Base-by-base conservation (phyloP, 2,329 filamentous ascomycete species). In the Amylocarpus encephaloides region DNA sequence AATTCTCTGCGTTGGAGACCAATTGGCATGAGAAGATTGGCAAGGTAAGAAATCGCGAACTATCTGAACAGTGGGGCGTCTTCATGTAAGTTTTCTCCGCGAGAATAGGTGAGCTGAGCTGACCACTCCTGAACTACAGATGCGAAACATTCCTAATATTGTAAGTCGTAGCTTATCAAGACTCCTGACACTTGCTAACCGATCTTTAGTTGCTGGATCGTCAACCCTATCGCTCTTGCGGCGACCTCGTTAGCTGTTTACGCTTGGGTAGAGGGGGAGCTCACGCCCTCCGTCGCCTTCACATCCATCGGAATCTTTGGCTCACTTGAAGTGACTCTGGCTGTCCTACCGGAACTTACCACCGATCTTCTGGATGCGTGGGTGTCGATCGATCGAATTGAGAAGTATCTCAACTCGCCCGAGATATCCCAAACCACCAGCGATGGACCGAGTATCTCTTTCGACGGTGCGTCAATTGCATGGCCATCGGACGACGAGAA, bases 231-330 rank as follows among this genome's bases (percentile, higher is more conserved):
- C 19, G 72, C 88, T 53, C 75, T 93, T 3, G 81, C 87, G 6
- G 86, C 85, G 3, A 78, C 83, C 7, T 84, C 86, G 0, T 71
- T 93, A 2, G 77, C 82, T 2, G 76, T 82, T 0, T 91, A 91
- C 61, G 81, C 85, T 2, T 56, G 78, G 9, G 59, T 86, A 0
- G 67, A 88, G 56, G 82, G 82, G 4, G 70, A 72, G 0, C 71
- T 93, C 9, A 74, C 76, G 1, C 83, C 88, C 0, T 88, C 86
- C 0, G 77, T 91, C 10, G 88, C 88, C 1, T 93, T 93, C 58
- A 88, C 88, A 22, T 83, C 85, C 26, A 81, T 91, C 34, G 81
- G 83, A 9, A 75, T 91, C 41, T 88, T 93, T 66, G 80, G 79
- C 52, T 76, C 79, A n/a, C 73, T 93, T 18, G 87, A 93, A 63